phyloP scores from a whole-genome alignment of 352 stramenopile species.

The Pythium dissimile region DNA sequence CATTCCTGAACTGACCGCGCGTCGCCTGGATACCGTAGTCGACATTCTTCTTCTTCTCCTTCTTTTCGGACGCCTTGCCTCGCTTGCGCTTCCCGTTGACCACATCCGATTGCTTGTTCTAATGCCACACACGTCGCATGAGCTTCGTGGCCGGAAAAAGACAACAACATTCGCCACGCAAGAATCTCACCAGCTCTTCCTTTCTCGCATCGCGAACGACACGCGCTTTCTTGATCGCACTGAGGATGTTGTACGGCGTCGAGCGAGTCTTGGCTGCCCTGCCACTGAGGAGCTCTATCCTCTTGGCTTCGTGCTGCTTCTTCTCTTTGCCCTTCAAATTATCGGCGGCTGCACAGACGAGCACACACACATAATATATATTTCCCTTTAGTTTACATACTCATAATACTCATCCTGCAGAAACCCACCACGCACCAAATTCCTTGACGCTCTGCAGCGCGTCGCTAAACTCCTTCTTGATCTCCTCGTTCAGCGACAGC shows the following conservation, averaged over 20 bases:
- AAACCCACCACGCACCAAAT: constrained; percentile 43
- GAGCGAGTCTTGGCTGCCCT: constrained; percentile 53
- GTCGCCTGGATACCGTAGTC: constrained; percentile 77
- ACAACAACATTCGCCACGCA: too few relatives aligned
- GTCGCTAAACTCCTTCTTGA: constrained; percentile 76
- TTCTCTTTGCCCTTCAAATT: constrained; percentile 80
- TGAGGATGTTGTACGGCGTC: constrained; percentile 72
- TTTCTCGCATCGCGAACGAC: constrained; percentile 46
- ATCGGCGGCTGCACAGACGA: constrained; percentile 22
- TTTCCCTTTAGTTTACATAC: neutral
- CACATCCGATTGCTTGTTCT: constrained; percentile 69
- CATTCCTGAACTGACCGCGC: constrained; percentile 70
- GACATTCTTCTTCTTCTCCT: constrained; percentile 61
- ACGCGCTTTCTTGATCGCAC: constrained; percentile 66
- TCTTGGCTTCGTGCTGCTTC: constrained; percentile 67
- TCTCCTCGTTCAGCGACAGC: constrained; percentile 57
- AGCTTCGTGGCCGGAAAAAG: too few relatives aligned
- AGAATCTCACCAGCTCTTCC: constrained; percentile 65
- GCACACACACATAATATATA: neutral
- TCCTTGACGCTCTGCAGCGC: constrained; percentile 66
- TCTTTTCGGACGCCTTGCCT: constrained; percentile 36
- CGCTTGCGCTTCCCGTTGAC: constrained; percentile 65
- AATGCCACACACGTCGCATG: neutral
- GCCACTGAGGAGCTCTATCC: constrained; percentile 64
- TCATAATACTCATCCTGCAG: neutral